Evolutionary conservation across 768 basidiomycete species (phyloP).

Genomic region (Tephrocybe sp.): DNA sequence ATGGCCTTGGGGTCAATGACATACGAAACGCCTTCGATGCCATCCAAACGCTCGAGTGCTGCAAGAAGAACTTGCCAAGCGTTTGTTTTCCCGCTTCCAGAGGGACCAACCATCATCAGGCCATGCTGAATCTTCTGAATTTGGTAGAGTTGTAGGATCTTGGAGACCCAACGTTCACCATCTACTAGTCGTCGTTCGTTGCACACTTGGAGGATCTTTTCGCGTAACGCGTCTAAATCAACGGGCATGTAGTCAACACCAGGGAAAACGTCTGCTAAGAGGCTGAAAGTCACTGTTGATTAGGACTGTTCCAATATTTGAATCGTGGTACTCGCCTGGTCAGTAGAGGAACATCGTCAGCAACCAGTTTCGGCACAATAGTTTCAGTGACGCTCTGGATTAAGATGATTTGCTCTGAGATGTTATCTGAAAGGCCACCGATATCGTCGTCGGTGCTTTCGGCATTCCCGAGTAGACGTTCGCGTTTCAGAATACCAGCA

Average conservation of each 20-base stretch:
- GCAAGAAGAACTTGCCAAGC: conserved; percentile 94
- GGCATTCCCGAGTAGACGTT: conserved; percentile 62
- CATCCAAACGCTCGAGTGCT: conserved; percentile 89
- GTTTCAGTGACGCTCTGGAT: conserved; percentile 99
- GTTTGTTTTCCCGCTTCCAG: conserved; percentile 94
- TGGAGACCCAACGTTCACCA: conserved; percentile 88
- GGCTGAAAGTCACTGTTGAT: conserved; percentile 40
- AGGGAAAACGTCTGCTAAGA: conserved; percentile 96
- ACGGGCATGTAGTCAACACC: conserved; percentile 90
- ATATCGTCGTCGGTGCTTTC: conserved; percentile 40
- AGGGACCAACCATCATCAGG: conserved; percentile 99
- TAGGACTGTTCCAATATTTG: not conserved
- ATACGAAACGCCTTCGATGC: conserved; percentile 88
- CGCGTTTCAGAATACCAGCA: conserved; percentile 96
- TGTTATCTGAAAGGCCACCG: conserved; percentile 60
- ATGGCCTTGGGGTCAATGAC: conserved; percentile 99
- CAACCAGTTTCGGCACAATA: conserved; percentile 96
- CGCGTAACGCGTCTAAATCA: conserved; percentile 80
- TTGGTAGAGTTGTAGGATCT: conserved; percentile 97
- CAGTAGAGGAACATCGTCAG: conserved; percentile 92
- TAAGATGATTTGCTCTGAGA: conserved; percentile 92
- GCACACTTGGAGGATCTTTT: conserved; percentile 85
- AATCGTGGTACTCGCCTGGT: conserved; percentile 62
- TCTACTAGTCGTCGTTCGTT: conserved; percentile 78
- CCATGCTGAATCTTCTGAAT: conserved; percentile 99